Percentiles rank a stretch among this genome's conserved stretches.
These are phyloP conservation scores for Chaetomiaceae sp. DNA, from an alignment of 2,329 filamentous ascomycete species.

Conservation along the genomic window DNA sequence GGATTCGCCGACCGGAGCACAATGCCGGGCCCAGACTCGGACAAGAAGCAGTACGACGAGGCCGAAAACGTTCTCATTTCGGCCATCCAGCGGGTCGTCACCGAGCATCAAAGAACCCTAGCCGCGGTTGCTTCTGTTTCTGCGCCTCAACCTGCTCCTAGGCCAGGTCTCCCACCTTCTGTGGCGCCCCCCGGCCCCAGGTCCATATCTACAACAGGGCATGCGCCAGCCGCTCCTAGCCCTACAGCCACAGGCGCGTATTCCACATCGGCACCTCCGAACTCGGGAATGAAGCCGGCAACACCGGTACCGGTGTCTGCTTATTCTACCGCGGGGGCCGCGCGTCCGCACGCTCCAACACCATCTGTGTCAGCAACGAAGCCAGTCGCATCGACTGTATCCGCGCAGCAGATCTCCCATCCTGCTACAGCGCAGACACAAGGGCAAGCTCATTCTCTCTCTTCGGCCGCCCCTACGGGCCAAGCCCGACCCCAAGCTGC, in stretches of 20 bases:
- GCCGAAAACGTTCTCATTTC: slow-evolving; percentile 33
- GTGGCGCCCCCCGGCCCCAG: not conserved
- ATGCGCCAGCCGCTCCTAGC: not conserved
- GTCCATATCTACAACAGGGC: not conserved
- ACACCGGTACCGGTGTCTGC: not conserved
- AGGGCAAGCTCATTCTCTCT: no score
- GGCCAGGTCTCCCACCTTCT: not conserved
- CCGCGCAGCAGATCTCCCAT: slow-evolving; percentile 2
- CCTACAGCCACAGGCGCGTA: not conserved
- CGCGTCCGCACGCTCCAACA: not conserved
- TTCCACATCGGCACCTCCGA: not conserved
- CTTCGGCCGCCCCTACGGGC: not conserved
- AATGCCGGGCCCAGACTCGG: slow-evolving; percentile 27
- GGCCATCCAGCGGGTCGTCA: slow-evolving; percentile 26
- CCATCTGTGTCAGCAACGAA: not conserved
- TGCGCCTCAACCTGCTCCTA: not conserved
- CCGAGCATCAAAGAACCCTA: slow-evolving; percentile 22
- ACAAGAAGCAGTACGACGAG: slow-evolving; percentile 30
- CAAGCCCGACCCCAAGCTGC: not conserved
- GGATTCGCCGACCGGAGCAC: slow-evolving; percentile 43
- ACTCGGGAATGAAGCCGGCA: not conserved
- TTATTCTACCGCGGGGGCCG: not conserved
- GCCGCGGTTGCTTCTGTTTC: slow-evolving; percentile 10
- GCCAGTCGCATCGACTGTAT: not conserved
- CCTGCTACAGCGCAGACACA: not conserved